Base-by-base conservation (phyloP, 345 rosid species). In the Hibiscus mutabilis region DNA sequence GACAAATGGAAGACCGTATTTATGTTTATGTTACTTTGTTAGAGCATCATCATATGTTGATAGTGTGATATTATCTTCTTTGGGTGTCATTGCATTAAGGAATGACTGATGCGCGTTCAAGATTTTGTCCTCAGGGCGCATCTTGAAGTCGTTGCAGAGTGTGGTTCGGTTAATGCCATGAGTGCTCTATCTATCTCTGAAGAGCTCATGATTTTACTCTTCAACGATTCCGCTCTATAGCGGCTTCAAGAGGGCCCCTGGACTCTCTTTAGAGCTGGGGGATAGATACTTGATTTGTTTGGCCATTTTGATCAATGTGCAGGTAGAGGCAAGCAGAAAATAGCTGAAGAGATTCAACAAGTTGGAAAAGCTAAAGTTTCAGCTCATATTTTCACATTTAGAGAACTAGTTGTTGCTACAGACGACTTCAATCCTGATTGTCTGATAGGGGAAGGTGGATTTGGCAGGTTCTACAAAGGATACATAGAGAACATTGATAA, bases 391-490 rank as follows among this genome's bases (percentile, higher is more conserved):
- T 87, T 85, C 78, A 74, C 80, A n/a, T 84, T 78, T 66, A 69
- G 73, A 57, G 92, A 90, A 27, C 80, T 90, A 3, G 77, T 75
- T 13, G 77, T 68, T 56, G 89, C 89, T 25, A 86, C 96, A 1
- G 74, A 85, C 6, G 75, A 88, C 76, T 90, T 86, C 80, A 76
- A 81, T 69, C 70, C 74, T 70, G 78, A 78, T 25, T 80, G 75
- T 73, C 70, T 84, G 74, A 31, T 88, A 4, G 92, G 92, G 5
- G 88, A 86, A 84, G 96, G 92, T 51, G 96, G 92, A 63, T 85
- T 82, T 5, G 89, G 91, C 60, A 79, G 81, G 60, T 88, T 90
- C 33, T 88, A 84, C 71, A 85, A 75, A 78, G 92, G 88, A 47
- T 76, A 79, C 59, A 71, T 90, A 42, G 75, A 60, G 18, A 75